These are phyloP conservation scores for Polysphondylium violaceum DNA, from an alignment of 78 protist genomes.

Conservation along the genomic window DNA sequence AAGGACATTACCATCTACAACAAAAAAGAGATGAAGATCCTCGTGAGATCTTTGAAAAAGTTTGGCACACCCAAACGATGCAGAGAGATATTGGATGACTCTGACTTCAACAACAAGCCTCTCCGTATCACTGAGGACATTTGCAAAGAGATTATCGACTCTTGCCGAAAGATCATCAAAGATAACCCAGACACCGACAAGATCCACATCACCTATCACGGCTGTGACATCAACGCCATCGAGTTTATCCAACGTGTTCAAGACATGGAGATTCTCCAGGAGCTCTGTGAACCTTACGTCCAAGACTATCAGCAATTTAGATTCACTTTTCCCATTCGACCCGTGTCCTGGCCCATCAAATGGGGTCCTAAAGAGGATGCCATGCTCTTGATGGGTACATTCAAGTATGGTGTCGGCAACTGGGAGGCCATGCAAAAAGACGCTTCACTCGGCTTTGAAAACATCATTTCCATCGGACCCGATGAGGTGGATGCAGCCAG, in stretches of 20 bases:
- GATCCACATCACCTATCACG: slow-evolving; percentile 34
- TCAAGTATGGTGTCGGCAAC: slow-evolving; percentile 71
- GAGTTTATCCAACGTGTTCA: slow-evolving; percentile 76
- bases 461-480: slow-evolving; percentile 3
- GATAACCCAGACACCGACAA: slow-evolving; percentile 58
- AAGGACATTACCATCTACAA: slow-evolving; percentile 39
- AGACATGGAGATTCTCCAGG: slow-evolving; percentile 59
- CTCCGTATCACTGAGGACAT: slow-evolving; percentile 37
- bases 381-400: slow-evolving; percentile 65
- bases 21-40: slow-evolving; percentile 44
- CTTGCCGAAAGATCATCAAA: neutral
- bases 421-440: slow-evolving; percentile 80
- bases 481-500: neutral
- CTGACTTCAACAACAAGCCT: slow-evolving; percentile 10
- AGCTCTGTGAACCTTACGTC: slow-evolving; percentile 25
- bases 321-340: slow-evolving; percentile 48
- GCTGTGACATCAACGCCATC: slow-evolving; percentile 73
- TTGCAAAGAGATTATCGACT: slow-evolving; percentile 55
- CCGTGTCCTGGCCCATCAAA: slow-evolving; percentile 55
- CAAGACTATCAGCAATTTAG: slow-evolving; percentile 47
- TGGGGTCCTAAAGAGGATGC: slow-evolving; percentile 84
- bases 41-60: slow-evolving; percentile 52
- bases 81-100: slow-evolving; percentile 42
- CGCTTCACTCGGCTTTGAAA: slow-evolving; percentile 36
- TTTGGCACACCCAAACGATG: slow-evolving; percentile 31